A percentile compares a stretch with the other conserved stretches of the same genome.
These are phyloP conservation scores for Trichomonascus vanleenenianus DNA, from an alignment of 805 yeast species.

Conservation along the genomic window DNA sequence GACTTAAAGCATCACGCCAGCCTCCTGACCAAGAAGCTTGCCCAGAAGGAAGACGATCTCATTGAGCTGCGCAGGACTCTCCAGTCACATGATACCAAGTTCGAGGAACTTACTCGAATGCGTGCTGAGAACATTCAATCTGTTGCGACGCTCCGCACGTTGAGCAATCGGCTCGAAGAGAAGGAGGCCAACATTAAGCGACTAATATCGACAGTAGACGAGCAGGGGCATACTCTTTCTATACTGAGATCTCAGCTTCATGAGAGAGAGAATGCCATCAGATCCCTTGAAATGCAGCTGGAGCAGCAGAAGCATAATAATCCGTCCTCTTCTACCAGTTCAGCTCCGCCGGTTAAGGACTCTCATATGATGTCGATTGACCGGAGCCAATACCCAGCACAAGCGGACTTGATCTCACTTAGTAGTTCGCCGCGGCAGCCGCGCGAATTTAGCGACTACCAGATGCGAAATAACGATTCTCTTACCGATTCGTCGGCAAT, in stretches of 20 bases:
- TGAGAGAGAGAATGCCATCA: too few relatives aligned
- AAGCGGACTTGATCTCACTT: background rate
- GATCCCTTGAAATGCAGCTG: background rate
- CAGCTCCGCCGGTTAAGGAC: background rate
- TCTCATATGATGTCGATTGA: background rate
- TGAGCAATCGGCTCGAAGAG: background rate
- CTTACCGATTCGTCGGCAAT: background rate
- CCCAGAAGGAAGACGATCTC: background rate
- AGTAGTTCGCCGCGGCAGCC: background rate
- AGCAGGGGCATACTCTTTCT: background rate
- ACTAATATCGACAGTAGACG: background rate
- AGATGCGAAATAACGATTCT: background rate
- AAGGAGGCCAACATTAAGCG: background rate
- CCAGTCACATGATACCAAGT: background rate
- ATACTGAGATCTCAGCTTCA: too few relatives aligned
- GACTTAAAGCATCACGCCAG: background rate
- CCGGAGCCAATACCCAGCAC: background rate
- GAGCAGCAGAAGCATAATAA: background rate
- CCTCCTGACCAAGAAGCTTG: background rate
- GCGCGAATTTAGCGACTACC: background rate
- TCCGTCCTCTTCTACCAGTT: background rate
- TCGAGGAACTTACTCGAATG: background rate
- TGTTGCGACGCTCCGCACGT: too few relatives aligned
- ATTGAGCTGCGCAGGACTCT: background rate
- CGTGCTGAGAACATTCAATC: background rate